A percentile compares a stretch with the other conserved stretches of the same genome.
Conservation (phyloP, 306 rosid species). For the Astragalus membranaceus region DNA sequence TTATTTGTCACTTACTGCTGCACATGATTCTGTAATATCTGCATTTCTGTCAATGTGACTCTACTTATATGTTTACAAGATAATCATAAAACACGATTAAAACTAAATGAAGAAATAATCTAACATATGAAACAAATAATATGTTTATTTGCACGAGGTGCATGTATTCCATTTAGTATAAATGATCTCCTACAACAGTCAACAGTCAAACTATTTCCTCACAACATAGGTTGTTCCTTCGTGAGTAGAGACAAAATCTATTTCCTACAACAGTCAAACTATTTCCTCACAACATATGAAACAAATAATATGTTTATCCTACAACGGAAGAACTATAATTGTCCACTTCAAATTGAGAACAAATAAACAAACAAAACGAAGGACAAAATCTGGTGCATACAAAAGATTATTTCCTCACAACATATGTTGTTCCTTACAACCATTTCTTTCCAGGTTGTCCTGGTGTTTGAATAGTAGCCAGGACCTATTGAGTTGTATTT, state of each 20-base stretch:
- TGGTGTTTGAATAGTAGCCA: conserved; percentile 91
- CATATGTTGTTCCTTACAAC: too few relatives aligned
- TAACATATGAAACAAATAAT: background rate
- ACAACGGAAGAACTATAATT: conserved; percentile 19
- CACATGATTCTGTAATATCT: conserved; percentile 75
- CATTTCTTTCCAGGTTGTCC: background rate
- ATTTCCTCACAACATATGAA: too few relatives aligned
- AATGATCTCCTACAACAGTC: conserved; percentile 88
- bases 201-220: conserved; percentile 78
- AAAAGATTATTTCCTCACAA: conserved; percentile 33
- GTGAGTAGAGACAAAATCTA: too few relatives aligned
- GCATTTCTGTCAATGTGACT: conserved; percentile 71
- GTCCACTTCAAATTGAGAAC: background rate
- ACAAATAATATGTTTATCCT: conserved; percentile 84
- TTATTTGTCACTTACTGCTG: conserved; percentile 62
- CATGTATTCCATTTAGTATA: conserved; percentile 90
- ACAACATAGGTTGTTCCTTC: too few relatives aligned
- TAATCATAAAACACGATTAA: conserved; percentile 13
- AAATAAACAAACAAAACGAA: background rate
- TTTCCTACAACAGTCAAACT: too few relatives aligned
- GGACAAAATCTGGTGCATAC: background rate
- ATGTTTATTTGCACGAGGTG: conserved; percentile 68
- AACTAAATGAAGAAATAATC: conserved; percentile 9
- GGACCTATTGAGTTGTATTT: conserved; percentile 51
- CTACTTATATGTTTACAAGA: conserved; percentile 37